A percentile compares a stretch with the other conserved stretches of the same genome.
Evolutionary conservation across 805 yeast genomes (phyloP).

Genomic region (Saccharomycopsis fibuligera): DNA sequence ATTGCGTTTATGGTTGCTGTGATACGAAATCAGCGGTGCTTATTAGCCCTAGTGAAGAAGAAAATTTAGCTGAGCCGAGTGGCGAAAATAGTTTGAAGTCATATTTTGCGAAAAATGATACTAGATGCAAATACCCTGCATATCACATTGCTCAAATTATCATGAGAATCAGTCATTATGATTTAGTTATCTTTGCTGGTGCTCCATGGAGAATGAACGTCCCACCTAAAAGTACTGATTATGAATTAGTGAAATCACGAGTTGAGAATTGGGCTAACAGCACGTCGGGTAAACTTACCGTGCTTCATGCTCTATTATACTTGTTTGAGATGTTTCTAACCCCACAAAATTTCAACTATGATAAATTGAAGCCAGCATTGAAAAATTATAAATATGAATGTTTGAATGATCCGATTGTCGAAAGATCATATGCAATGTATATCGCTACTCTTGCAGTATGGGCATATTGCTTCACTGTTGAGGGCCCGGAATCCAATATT

Average conservation of each 20-base stretch:
- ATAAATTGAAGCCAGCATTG: constrained; percentile 24
- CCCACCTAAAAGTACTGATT: constrained; percentile 44
- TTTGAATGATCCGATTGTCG: constrained; percentile 20
- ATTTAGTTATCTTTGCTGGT: constrained; percentile 73
- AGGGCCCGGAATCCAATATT: constrained; percentile 39
- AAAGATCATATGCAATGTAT: constrained; percentile 36
- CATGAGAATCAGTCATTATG: constrained; percentile 68
- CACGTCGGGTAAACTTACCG: constrained; percentile 43
- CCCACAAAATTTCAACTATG: constrained; percentile 41
- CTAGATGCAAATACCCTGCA: constrained; percentile 57
- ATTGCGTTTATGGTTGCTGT: constrained; percentile 33
- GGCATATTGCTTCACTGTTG: constrained; percentile 42
- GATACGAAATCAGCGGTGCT: constrained; percentile 24
- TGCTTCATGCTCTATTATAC: constrained; percentile 55
- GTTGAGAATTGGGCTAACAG: constrained; percentile 48
- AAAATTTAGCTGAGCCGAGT: constrained; percentile 2
- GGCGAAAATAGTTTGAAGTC: constrained; percentile 23
- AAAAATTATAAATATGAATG: constrained; percentile 18
- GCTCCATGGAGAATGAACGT: constrained; percentile 78
- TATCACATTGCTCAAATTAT: constrained; percentile 71
- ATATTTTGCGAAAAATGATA: constrained; percentile 27
- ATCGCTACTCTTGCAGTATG: constrained; percentile 41
- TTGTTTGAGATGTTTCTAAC: constrained; percentile 55
- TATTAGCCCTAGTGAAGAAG: neutral
- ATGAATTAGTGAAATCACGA: constrained; percentile 41